phyloP scores from a whole-genome alignment of 164 flowering plant genomes.

The Taxillus chinensis region DNA sequence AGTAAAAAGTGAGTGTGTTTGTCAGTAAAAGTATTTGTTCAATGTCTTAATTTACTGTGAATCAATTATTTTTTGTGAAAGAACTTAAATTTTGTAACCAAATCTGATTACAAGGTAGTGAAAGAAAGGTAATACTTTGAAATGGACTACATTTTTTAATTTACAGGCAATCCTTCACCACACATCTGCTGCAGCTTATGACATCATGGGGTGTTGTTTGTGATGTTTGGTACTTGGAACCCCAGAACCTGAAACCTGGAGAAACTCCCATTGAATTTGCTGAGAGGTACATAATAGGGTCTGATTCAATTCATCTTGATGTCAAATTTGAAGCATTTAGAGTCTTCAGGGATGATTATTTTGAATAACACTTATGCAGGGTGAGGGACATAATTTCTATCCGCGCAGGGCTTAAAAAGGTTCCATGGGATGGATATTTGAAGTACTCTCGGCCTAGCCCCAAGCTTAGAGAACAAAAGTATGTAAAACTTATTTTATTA shows the following conservation, averaged over 20 bases:
- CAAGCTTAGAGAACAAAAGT: constrained; percentile 72
- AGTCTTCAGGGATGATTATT: too few relatives aligned
- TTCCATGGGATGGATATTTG: constrained; percentile 98
- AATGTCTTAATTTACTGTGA: not conserved
- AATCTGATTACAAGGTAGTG: not conserved
- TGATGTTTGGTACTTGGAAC: constrained; percentile 99
- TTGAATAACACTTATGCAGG: constrained; percentile 31
- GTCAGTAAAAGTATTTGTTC: not conserved
- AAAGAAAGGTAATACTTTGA: too few relatives aligned
- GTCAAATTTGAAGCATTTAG: too few relatives aligned
- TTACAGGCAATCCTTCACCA: constrained; percentile 89
- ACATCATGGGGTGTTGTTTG: constrained; percentile 99
- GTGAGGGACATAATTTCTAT: constrained; percentile 80
- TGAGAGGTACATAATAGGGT: constrained; percentile 41
- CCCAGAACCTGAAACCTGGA: constrained; percentile 75
- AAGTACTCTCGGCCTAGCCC: constrained; percentile 95
- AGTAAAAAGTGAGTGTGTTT: constrained; percentile 65
- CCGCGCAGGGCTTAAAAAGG: constrained; percentile 90
- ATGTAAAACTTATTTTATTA: constrained; percentile 15
- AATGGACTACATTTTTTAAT: not conserved
- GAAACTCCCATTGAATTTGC: constrained; percentile 96
- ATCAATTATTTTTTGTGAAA: not conserved
- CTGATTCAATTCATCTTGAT: too few relatives aligned
- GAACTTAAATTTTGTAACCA: too few relatives aligned
- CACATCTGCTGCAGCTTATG: constrained; percentile 90